Percentiles rank a stretch among this genome's conserved stretches.
Conservation (phyloP, 352 stramenopile genomes). For the Nothophytophthora sp. region DNA sequence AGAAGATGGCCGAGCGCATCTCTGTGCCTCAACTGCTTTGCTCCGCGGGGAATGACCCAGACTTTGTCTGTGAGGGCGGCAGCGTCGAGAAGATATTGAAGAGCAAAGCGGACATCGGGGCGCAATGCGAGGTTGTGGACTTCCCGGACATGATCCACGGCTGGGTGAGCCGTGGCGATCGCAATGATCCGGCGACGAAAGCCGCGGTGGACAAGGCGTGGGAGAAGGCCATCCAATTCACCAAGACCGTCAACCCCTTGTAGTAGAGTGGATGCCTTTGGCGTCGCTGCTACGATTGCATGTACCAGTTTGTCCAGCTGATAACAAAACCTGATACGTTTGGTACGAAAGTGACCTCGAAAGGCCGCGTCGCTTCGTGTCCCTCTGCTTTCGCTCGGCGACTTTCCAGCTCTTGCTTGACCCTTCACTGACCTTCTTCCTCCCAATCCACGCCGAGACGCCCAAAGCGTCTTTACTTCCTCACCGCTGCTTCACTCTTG, state of each 20-base stretch:
- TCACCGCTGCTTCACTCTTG: conserved; percentile 2
- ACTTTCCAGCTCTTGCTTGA: too few relatives aligned
- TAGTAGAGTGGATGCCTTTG: conserved; percentile 1
- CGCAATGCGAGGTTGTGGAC: conserved; percentile 28
- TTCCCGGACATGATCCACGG: conserved; percentile 53
- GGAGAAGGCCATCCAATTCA: conserved; percentile 44
- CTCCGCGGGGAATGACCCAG: conserved; percentile 34
- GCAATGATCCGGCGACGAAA: conserved; percentile 33
- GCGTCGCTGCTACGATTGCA: too few relatives aligned
- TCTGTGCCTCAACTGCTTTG: conserved; percentile 33
- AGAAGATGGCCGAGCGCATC: conserved; percentile 30
- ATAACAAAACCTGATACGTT: too few relatives aligned
- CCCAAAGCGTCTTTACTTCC: too few relatives aligned
- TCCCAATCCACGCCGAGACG: too few relatives aligned
- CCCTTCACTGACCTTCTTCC: too few relatives aligned
- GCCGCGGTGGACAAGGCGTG: conserved; percentile 49
- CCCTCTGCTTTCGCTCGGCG: too few relatives aligned
- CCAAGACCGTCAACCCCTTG: conserved; percentile 32
- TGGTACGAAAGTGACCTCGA: too few relatives aligned
- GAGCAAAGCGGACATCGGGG: conserved; percentile 8
- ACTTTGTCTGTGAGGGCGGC: conserved; percentile 23
- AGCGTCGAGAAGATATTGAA: conserved; percentile 31
- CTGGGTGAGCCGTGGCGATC: conserved; percentile 56
- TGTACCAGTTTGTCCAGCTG: too few relatives aligned
- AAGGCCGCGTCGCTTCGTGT: too few relatives aligned